Percentiles rank a stretch among this genome's conserved stretches.
These are phyloP conservation scores for Cystobasidium tubakii DNA, from an alignment of 768 basidiomycete genomes.

Conservation along the genomic window DNA sequence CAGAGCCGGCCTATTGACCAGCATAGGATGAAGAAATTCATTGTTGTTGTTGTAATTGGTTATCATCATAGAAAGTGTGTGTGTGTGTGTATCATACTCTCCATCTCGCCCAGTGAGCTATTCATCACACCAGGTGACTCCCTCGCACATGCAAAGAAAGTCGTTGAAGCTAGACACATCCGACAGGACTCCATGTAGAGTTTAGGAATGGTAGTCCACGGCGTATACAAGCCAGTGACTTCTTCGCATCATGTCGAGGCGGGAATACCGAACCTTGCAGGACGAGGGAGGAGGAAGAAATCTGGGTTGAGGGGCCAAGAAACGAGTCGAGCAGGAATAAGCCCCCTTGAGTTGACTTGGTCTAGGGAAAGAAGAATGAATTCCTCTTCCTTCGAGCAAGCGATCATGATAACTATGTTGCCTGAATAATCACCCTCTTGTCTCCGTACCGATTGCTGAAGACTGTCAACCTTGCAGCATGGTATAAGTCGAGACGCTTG, in stretches of 20 bases:
- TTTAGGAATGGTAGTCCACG: slow-evolving; percentile 3
- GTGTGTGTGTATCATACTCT: background rate
- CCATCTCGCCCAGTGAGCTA: background rate
- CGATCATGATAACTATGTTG: slow-evolving; percentile 32
- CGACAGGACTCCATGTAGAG: background rate
- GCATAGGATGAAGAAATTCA: slow-evolving; percentile 32
- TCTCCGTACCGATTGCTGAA: background rate
- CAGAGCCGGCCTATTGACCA: background rate
- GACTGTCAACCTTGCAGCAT: background rate
- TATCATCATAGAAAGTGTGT: slow-evolving; percentile 13
- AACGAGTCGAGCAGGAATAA: slow-evolving; percentile 30
- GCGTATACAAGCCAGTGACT: background rate
- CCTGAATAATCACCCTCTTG: background rate
- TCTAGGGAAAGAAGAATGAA: background rate
- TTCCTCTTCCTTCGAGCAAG: too few species aligned
- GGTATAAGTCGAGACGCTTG: background rate
- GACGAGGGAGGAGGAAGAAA: background rate
- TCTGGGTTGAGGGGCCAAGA: background rate
- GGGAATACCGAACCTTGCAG: background rate
- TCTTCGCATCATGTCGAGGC: too few species aligned
- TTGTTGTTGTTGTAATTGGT: slow-evolving; percentile 27
- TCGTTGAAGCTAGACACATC: background rate
- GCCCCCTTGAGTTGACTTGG: slow-evolving; percentile 29
- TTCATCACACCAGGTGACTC: too few species aligned
- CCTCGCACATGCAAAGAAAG: background rate